Evolutionary conservation across 139 green algal species (phyloP), one percentile per base, ranked within the genome.

Genomic region (Tetraselmis striata): DNA sequence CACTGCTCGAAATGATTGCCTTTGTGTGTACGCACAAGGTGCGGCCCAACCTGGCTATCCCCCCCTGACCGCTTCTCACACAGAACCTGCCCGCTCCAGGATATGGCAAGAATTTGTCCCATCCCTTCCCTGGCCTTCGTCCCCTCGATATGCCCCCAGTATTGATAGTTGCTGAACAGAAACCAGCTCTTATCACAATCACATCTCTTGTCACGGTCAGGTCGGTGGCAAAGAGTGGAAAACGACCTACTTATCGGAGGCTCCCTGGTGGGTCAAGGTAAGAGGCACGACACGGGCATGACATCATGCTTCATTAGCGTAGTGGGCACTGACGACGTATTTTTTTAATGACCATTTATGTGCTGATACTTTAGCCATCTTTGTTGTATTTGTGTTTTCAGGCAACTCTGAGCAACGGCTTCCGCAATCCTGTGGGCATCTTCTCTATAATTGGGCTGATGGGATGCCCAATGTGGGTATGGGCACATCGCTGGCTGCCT

Each of bases 401-500:
- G 18, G 67, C 31, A 0, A 83, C 91, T 5, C 88, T 90, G 80
- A 28, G 45, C 0, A 81, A 84, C 59, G 84, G 84, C 29, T 89
- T 93, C 59, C 82, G 74, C 27, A 89, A 80, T 11, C 86, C 88
- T 0, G 1, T 59, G 2, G 90, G 90, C 23, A 30, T n/a, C 0
- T 77, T 89, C 77, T 81, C 85, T 11, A 31, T 93, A 1, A 32
- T 30, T 0, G 90, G 90, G 0, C 88, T 93, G 0, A 89, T 89
- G 78, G 88, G 88, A 26, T 87, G 82, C 75, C 90, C 90, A 1
- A 75, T 93, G 30, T 92, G 88, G 88, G 28, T 89, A 1, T 92
- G 84, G 84, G 80, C 81, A 1, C 74, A 25, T 18, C 45, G 45
- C 5, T 67, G 45, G 45, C 45, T 67, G 45, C 45, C 45, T 25